Evolutionary conservation across 2,329 filamentous ascomycete species (phyloP).

Genomic region (Fusarium sp.): DNA sequence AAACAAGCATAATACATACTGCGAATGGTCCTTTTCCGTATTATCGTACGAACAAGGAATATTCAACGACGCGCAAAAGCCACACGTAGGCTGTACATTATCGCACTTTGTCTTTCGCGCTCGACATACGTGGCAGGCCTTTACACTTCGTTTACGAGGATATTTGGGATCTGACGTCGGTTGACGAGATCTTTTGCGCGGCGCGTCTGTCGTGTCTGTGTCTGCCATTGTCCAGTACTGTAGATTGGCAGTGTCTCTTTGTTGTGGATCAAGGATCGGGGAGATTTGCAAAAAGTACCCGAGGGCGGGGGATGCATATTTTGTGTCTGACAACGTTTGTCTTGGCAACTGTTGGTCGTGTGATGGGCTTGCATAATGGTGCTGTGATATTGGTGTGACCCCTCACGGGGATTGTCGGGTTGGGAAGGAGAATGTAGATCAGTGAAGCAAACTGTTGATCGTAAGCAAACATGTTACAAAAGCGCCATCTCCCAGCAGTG

Average conservation of each 20-base stretch:
- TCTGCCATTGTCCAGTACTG: too few relatives aligned
- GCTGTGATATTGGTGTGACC: constrained; percentile 12
- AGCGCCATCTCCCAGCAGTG: neutral
- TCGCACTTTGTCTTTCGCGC: constrained; percentile 54
- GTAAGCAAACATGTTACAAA: constrained; percentile 5
- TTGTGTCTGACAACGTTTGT: neutral
- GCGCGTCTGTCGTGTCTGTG: neutral
- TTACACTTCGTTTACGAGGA: constrained; percentile 49
- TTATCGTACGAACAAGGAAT: constrained; percentile 50
- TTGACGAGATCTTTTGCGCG: constrained; percentile 29
- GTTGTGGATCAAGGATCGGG: constrained; percentile 23
- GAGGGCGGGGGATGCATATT: constrained; percentile 2
- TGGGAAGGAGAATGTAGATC: constrained; percentile 1
- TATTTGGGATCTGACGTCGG: constrained; percentile 37
- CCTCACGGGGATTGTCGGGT: constrained; percentile 39
- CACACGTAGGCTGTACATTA: constrained; percentile 51
- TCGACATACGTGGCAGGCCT: constrained; percentile 52
- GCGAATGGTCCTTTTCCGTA: constrained; percentile 44
- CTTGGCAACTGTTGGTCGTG: constrained; percentile 15
- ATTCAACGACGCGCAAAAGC: constrained; percentile 50
- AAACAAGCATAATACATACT: constrained; percentile 25
- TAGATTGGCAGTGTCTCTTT: too few relatives aligned
- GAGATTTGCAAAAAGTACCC: constrained; percentile 26
- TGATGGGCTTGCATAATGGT: constrained; percentile 8
- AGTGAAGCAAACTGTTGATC: neutral